These are phyloP conservation scores for Styphnolobium japonicum DNA, from an alignment of 306 rosid species.

Conservation along the genomic window DNA sequence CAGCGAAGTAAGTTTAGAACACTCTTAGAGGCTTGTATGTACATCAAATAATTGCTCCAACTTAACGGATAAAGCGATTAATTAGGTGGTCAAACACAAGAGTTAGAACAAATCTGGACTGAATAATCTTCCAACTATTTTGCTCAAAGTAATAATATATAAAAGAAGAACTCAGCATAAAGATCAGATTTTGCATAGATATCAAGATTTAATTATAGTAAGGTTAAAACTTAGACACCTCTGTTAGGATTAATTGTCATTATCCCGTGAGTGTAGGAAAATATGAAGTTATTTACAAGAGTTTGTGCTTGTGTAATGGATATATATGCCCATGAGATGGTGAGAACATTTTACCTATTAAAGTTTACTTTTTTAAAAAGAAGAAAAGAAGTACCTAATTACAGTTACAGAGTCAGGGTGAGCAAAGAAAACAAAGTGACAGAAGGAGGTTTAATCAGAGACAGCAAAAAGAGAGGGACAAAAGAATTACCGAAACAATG, in stretches of 20 bases:
- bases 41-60: neutral
- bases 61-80: neutral
- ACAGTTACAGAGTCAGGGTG: neutral
- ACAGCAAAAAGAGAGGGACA: neutral
- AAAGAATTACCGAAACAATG: slow-evolving; percentile 57
- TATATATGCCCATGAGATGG: neutral
- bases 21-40: neutral
- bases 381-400: neutral
- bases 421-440: neutral
- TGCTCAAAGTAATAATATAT: neutral
- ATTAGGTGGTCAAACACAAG: neutral
- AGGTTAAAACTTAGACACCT: neutral
- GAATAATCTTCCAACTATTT: neutral
- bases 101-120: slow-evolving; percentile 5
- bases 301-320: neutral
- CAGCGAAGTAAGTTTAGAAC: neutral
- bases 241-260: neutral
- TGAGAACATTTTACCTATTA: neutral
- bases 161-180: neutral
- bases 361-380: neutral
- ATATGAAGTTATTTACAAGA: neutral
- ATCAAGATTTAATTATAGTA: no score
- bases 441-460: neutral
- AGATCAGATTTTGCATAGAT: neutral
- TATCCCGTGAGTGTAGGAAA: neutral